These are phyloP conservation scores for Pilaira anomala DNA, from an alignment of 192 early-diverging fungal species.

Conservation along the genomic window DNA sequence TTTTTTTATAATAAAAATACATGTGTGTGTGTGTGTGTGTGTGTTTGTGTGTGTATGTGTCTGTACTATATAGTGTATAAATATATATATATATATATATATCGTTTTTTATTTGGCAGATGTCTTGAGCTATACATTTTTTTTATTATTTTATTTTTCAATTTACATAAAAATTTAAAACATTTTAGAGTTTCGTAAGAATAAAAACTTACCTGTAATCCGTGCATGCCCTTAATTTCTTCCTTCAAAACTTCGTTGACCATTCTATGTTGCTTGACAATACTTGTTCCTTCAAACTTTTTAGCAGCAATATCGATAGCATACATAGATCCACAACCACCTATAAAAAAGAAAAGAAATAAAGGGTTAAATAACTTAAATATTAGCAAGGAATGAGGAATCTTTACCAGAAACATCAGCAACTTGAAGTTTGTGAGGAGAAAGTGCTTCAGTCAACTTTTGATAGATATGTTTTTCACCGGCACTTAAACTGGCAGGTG, in stretches of 20 bases:
- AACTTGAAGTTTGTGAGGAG: slow-evolving; percentile 69
- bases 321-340: slow-evolving; percentile 98
- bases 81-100: slow-evolving; percentile 5
- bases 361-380: neutral
- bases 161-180: too few relatives aligned
- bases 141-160: too few relatives aligned
- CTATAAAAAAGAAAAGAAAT: slow-evolving; percentile 34
- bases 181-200: too few relatives aligned
- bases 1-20: too few relatives aligned
- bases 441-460: slow-evolving; percentile 67
- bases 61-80: too few relatives aligned
- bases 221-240: slow-evolving; percentile 93
- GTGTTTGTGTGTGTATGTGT: too few relatives aligned
- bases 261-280: slow-evolving; percentile 89
- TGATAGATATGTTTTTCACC: slow-evolving; percentile 76
- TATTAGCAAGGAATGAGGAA: neutral
- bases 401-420: slow-evolving; percentile 76
- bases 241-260: slow-evolving; percentile 85
- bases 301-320: slow-evolving; percentile 82
- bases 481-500: slow-evolving; percentile 30
- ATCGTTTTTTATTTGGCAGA: slow-evolving; percentile 16
- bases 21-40: too few relatives aligned
- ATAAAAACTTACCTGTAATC: slow-evolving; percentile 52
- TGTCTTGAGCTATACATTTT: slow-evolving; percentile 24
- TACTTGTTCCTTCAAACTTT: slow-evolving; percentile 67